Percentiles rank a stretch among this genome's conserved stretches.
Conservation (phyloP, 495 filamentous ascomycete genomes). For the Massariosphaeria phaeospora region DNA sequence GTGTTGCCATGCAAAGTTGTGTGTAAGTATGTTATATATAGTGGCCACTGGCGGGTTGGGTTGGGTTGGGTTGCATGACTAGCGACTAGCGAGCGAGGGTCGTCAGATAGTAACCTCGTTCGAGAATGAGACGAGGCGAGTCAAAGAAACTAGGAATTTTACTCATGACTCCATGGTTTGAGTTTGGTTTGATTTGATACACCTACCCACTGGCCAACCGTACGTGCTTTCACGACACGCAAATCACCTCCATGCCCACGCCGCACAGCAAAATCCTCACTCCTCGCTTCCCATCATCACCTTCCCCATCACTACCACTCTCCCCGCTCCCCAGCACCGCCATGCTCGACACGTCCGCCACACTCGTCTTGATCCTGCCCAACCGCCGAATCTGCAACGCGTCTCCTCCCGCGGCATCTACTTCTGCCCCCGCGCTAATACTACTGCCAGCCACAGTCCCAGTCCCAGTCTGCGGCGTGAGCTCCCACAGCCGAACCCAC, state of each 20-base stretch:
- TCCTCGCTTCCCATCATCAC: not conserved
- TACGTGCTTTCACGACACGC: constrained; percentile 19
- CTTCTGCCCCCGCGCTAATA: not conserved
- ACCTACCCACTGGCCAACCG: no score
- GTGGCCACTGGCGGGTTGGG: no score
- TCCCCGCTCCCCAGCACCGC: constrained; percentile 36
- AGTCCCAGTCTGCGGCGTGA: constrained; percentile 41
- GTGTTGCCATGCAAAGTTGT: no score
- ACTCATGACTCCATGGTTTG: no score
- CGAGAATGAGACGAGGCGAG: no score
- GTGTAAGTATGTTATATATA: no score
- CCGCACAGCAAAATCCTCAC: constrained; percentile 48
- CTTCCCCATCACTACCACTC: not conserved
- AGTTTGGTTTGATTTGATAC: no score
- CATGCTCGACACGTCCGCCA: constrained; percentile 59
- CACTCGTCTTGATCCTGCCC: constrained; percentile 54
- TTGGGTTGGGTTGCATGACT: no score
- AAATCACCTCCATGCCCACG: constrained; percentile 52
- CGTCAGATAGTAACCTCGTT: no score
- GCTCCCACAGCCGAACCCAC: constrained; percentile 66
- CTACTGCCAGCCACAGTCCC: constrained; percentile 20
- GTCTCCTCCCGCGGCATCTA: constrained; percentile 22
- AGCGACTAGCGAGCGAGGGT: no score
- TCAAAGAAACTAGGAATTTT: no score
- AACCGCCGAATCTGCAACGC: constrained; percentile 43